phyloP scores from a whole-genome alignment of 2,329 filamentous ascomycete genomes.

The Penicillium psychrosexuale region DNA sequence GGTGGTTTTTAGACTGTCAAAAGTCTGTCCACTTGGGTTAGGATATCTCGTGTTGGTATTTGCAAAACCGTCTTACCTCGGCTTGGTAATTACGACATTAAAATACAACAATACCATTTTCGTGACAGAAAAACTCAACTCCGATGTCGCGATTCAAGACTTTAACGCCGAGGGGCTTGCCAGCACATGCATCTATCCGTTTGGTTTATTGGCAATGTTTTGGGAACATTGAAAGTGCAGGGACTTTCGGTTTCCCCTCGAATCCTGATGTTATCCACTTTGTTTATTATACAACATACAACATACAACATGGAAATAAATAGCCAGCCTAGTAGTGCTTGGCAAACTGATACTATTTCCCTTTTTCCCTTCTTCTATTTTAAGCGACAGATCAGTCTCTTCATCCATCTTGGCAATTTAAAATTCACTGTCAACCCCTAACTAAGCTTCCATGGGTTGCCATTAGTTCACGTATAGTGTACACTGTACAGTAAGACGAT shows the following conservation, averaged over 20 bases:
- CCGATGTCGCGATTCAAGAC: background rate
- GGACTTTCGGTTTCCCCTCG: background rate
- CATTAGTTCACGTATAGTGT: background rate
- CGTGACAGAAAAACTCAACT: background rate
- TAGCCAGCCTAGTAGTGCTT: too few relatives aligned
- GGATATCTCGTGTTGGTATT: background rate
- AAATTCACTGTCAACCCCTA: background rate
- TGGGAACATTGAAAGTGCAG: background rate
- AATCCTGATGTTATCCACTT: background rate
- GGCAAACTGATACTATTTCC: background rate
- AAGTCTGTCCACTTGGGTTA: background rate
- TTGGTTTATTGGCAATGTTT: constrained; percentile 1
- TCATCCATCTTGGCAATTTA: background rate
- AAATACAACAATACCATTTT: background rate
- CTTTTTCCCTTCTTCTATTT: background rate
- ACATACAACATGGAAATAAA: too few relatives aligned
- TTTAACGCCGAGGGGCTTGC: constrained; percentile 8
- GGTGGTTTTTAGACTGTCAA: background rate
- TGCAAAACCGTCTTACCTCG: background rate
- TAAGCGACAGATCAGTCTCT: background rate
- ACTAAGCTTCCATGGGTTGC: background rate
- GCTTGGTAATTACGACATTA: background rate
- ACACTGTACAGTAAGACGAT: background rate
- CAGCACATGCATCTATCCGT: constrained; percentile 14
- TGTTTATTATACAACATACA: background rate